Evolutionary conservation across 148 eudicot genomes (phyloP).

Genomic region (Selenicereus undatus): DNA sequence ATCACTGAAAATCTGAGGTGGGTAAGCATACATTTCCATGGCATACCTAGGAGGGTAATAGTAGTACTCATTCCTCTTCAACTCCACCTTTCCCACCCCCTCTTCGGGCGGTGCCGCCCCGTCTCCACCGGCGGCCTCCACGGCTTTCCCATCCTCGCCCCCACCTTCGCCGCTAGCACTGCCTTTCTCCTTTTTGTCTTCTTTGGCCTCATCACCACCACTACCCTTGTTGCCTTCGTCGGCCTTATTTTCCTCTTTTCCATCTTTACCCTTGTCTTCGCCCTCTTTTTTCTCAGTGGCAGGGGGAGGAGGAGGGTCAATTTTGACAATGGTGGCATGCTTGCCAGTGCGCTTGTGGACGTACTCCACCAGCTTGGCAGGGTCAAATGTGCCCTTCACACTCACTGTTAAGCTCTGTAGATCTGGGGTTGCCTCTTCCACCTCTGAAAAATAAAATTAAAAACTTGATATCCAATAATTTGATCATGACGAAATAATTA

Average conservation of each 20-base stretch:
- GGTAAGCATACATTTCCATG: slow-evolving; percentile 52
- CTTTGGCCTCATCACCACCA: slow-evolving; percentile 15
- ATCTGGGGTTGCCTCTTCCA: slow-evolving; percentile 78
- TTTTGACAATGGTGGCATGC: slow-evolving; percentile 56
- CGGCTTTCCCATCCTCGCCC: background rate
- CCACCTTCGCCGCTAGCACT: background rate
- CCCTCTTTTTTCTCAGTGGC: slow-evolving; percentile 41
- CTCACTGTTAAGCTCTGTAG: slow-evolving; percentile 83
- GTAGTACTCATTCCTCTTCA: slow-evolving; percentile 59
- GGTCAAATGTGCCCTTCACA: slow-evolving; percentile 73
- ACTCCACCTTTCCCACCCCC: slow-evolving; percentile 33
- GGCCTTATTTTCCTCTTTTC: slow-evolving; percentile 36
- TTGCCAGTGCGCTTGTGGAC: slow-evolving; percentile 77
- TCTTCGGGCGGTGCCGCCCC: background rate
- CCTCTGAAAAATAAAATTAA: slow-evolving; percentile 45
- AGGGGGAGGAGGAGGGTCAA: slow-evolving; percentile 41
- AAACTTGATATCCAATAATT: background rate
- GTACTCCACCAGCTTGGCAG: slow-evolving; percentile 56
- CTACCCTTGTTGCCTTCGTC: slow-evolving; percentile 26
- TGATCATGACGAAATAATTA: background rate
- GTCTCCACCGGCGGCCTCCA: background rate
- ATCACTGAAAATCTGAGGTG: slow-evolving; percentile 88
- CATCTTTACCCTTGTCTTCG: slow-evolving; percentile 37
- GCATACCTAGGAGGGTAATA: slow-evolving; percentile 52
- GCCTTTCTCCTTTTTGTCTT: slow-evolving; percentile 26